phyloP scores from a whole-genome alignment of 1,284 basidiomycete species.

The Sporisorium iseilematis-ciliati region DNA sequence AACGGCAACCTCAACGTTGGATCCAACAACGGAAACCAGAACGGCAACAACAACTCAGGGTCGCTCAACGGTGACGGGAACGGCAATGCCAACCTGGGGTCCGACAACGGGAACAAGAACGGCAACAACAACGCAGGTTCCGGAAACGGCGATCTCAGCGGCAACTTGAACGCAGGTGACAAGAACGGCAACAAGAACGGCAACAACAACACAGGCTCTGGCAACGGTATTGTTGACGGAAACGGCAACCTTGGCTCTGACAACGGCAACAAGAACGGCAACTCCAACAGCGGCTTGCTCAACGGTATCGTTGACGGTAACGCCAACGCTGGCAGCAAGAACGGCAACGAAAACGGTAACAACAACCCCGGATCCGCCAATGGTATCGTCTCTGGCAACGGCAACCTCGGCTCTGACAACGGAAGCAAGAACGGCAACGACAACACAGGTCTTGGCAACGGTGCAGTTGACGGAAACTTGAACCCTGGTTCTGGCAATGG shows the following conservation, averaged over 20 bases:
- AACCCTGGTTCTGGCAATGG: constrained; percentile 19
- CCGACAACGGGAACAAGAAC: constrained; percentile 18
- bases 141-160: constrained; percentile 14
- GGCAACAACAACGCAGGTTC: constrained; percentile 17
- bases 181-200: constrained; percentile 21
- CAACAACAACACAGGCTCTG: constrained; percentile 10
- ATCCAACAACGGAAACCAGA: constrained; percentile 4
- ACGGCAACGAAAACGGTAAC: constrained; percentile 24
- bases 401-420: constrained; percentile 14
- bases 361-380: constrained; percentile 17
- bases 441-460: constrained; percentile 11
- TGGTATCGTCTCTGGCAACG: constrained; percentile 14
- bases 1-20: constrained; percentile 5
- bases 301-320: constrained; percentile 18
- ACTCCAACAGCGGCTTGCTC: constrained; percentile 10
- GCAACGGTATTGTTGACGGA: constrained; percentile 10
- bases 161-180: constrained; percentile 16
- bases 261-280: constrained; percentile 24
- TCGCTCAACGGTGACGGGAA: constrained; percentile 1
- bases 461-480: constrained; percentile 14
- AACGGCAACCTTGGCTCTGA: constrained; percentile 11
- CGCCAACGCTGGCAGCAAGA: constrained; percentile 9
- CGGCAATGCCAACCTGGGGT: constrained; percentile 11
- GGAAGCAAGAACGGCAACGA: constrained; percentile 29
- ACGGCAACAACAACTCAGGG: constrained; percentile 8